phyloP scores from a whole-genome alignment of 164 flowering plant genomes.

The Buxus sempervirens region DNA sequence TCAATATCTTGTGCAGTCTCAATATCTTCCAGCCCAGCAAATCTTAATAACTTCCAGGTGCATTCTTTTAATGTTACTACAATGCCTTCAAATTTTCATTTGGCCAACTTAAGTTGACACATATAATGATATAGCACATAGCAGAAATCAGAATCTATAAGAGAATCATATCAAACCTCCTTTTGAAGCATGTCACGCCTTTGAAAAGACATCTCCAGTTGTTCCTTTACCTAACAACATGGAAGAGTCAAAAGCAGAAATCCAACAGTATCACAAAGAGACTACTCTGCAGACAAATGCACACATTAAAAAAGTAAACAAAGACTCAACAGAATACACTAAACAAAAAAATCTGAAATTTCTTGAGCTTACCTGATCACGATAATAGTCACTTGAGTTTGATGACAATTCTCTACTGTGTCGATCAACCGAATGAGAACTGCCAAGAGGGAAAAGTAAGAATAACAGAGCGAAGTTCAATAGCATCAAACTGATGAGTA shows the following conservation, averaged over 20 bases:
- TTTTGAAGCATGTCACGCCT: slow-evolving; percentile 62
- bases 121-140: not conserved
- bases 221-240: slow-evolving; percentile 42
- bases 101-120: not conserved
- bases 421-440: slow-evolving; percentile 36
- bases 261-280: not conserved
- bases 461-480: not conserved
- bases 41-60: not conserved
- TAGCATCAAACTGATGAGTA: not conserved
- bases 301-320: not conserved
- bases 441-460: slow-evolving; percentile 24
- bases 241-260: slow-evolving; percentile 3
- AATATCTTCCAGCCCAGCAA: not conserved
- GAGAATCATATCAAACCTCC: slow-evolving; percentile 42
- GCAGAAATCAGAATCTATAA: too few relatives aligned
- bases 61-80: not conserved
- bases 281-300: not conserved
- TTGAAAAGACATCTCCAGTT: slow-evolving; percentile 45
- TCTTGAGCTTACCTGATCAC: slow-evolving; percentile 39
- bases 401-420: slow-evolving; percentile 50
- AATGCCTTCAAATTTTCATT: not conserved
- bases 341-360: not conserved
- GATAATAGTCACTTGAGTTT: slow-evolving; percentile 43
- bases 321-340: too few relatives aligned
- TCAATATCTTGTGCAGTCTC: not conserved